phyloP scores from a whole-genome alignment of 2,329 filamentous ascomycete genomes.

The Fusarium bulbicola region DNA sequence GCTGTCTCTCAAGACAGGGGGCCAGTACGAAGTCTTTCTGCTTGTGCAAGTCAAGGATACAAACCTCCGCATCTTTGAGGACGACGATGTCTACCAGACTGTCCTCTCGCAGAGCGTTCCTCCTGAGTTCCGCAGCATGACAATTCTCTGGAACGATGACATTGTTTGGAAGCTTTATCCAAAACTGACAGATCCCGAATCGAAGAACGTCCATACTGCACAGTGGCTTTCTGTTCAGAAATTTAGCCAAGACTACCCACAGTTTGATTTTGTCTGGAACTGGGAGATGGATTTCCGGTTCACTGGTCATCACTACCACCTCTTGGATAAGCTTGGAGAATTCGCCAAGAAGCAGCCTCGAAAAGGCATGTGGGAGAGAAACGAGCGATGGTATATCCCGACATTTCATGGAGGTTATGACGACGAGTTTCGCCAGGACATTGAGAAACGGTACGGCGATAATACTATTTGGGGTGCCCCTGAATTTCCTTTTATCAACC shows the following conservation, averaged over 20 bases:
- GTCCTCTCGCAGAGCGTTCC: slow-evolving; percentile 72
- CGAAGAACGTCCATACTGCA: slow-evolving; percentile 63
- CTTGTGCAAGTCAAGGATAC: slow-evolving; percentile 80
- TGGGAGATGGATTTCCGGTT: slow-evolving; percentile 87
- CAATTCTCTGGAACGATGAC: slow-evolving; percentile 77
- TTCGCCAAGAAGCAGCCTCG: slow-evolving; percentile 76
- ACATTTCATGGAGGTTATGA: slow-evolving; percentile 72
- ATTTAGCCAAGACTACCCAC: slow-evolving; percentile 78
- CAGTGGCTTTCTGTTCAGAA: slow-evolving; percentile 80
- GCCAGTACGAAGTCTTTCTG: slow-evolving; percentile 82
- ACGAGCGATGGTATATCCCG: slow-evolving; percentile 77
- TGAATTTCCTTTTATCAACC: slow-evolving; percentile 66
- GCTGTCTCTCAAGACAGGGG: slow-evolving; percentile 77
- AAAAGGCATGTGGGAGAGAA: slow-evolving; percentile 78
- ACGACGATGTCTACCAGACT: slow-evolving; percentile 65
- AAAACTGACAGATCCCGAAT: slow-evolving; percentile 70
- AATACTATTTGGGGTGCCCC: slow-evolving; percentile 73
- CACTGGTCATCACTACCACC: slow-evolving; percentile 83
- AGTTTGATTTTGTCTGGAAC: slow-evolving; percentile 87
- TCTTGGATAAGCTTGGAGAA: slow-evolving; percentile 70
- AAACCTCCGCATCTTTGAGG: slow-evolving; percentile 66
- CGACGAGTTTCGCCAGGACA: slow-evolving; percentile 70
- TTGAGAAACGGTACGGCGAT: slow-evolving; percentile 63
- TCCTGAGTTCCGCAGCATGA: slow-evolving; percentile 74
- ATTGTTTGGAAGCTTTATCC: slow-evolving; percentile 83